Base-by-base conservation (phyloP, 1,284 basidiomycete genomes). In the Termitomyces sp. region DNA sequence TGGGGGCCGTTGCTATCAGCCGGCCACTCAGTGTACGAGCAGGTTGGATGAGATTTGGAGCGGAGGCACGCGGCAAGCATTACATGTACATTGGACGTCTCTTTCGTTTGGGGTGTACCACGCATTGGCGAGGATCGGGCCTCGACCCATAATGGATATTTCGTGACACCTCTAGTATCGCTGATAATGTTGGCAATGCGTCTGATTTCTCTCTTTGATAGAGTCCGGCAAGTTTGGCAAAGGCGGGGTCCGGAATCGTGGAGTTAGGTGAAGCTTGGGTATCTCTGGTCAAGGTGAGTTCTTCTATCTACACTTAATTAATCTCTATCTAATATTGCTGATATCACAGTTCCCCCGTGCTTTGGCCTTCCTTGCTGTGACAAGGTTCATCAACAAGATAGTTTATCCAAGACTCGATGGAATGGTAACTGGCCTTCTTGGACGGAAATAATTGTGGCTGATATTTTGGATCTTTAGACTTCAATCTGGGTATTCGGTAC, bases 41-140 rank as follows among this genome's bases (percentile, higher is more conserved):
- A 48, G 52, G 52, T 54, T 53, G 51, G 43, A 53, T 39, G 51
- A 45, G 51, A 53, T 45, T 53, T 53, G 51, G 42, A 38, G 51
- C 52, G 40, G 39, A 42, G 52, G 52, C 45, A 17, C 26, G 52
- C 24, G 9, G 46, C 17, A 24, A 21, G 21, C 19, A 31, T 15
- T 15, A 41, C 39, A 39, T 54, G 53, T 54, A 26, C 48, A 24
- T 26, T 28, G 52, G 19, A 15, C 33, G 17, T 52, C 24, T 42
- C 38, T 48, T 44, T 50, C 15, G 53, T 38, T 49, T 39, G 40
- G 53, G 47, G 28, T 54, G 53, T 50, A 54, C 53, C 53, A 54
- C 52, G 39, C 34, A 13, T 54, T n/a, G 46, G 31, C 24, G 30
- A 12, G 47, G 40, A 19, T 24, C 17, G 53, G 38, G 9, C 47